A percentile compares a stretch with the other conserved stretches of the same genome.
Evolutionary conservation across 306 rosid species (phyloP).

Genomic region (Cicer chorassanicum): DNA sequence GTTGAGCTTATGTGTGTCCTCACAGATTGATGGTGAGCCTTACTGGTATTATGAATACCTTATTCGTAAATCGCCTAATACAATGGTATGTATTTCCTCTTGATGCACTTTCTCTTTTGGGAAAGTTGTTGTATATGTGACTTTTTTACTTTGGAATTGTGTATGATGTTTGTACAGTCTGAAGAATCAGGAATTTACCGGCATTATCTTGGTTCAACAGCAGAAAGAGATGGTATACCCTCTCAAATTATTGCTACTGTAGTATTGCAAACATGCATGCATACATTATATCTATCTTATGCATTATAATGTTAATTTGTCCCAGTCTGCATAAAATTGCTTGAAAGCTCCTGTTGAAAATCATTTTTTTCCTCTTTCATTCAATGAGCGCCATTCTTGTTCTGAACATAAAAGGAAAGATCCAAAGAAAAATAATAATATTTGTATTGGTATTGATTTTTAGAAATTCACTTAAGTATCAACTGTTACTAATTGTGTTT

Average conservation of each 20-base stretch:
- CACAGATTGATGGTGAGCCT: constrained; percentile 83
- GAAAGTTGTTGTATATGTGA: constrained; percentile 20
- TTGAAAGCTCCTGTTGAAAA: constrained; percentile 32
- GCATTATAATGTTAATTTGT: constrained; percentile 28
- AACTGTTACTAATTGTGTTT: constrained; percentile 17
- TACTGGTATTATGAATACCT: constrained; percentile 94
- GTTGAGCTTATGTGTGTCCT: constrained; percentile 43
- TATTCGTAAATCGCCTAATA: constrained; percentile 91
- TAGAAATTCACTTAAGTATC: constrained; percentile 24
- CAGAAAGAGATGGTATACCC: constrained; percentile 86
- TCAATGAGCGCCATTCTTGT: constrained; percentile 18
- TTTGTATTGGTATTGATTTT: constrained; percentile 25
- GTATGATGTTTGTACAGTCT: constrained; percentile 56
- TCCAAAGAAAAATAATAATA: neutral
- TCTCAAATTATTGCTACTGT: constrained; percentile 27
- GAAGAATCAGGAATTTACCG: constrained; percentile 66
- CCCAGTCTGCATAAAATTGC: constrained; percentile 19
- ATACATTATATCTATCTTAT: constrained; percentile 10
- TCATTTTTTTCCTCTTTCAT: constrained; percentile 38
- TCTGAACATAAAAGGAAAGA: no score
- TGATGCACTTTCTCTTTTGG: constrained; percentile 5
- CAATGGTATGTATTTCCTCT: constrained; percentile 53
- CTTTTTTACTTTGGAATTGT: constrained; percentile 41
- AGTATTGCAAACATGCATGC: constrained; percentile 19
- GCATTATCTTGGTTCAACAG: constrained; percentile 84